Evolutionary conservation across 371 early-diverging fungal genomes (phyloP), one percentile per base, ranked within the genome.

Genomic region (Nematocida sp.): DNA sequence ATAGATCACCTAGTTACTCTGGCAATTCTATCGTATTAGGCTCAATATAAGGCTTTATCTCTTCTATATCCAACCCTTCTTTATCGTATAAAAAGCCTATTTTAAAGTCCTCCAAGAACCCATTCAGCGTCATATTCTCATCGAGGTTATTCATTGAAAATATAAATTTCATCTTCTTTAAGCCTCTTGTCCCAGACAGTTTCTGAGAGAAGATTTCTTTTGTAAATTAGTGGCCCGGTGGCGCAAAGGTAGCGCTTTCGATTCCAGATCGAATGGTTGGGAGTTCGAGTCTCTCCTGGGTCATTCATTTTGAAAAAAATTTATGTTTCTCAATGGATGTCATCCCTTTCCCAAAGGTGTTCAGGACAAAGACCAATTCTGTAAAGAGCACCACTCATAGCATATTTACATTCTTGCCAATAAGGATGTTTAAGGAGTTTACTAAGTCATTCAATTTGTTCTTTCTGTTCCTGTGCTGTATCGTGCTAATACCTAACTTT

Each of bases 371-470:
- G 46, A 63, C 52, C n/a, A 63, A 61, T 31, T 11, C 31, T 2
- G 48, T 70, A 13, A 66, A 75, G 0, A 70, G 48, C 15, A 70
- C 74, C 9, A 35, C 40, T 5, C 49, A 88, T 83, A 90, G 89
- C 43, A 81, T 86, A 11, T 61, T 89, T 29, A 87, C 88, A 0
- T 96, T 95, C 81, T 58, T 96, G 52, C 95, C 95, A 19, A 88
- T 89, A 65, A 91, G 95, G 77, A 78, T 95, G 17, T 86, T 88
- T 51, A 90, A 89, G 66, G 95, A 95, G 84, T 90, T 93, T 67
- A 86, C 89, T 34, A 88, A 90, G 57, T 85, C 90, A 1, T 91
- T 91, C 74, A 95, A 95, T 79, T 53, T 93, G 15, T 95, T 90
- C 80, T 95, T 95, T 78, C 82, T 94, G 41, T 84, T 89, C 34